Percentiles rank a stretch among this genome's conserved stretches.
phyloP scores from a whole-genome alignment of 352 stramenopile genomes.

The Pythium diclinum region DNA sequence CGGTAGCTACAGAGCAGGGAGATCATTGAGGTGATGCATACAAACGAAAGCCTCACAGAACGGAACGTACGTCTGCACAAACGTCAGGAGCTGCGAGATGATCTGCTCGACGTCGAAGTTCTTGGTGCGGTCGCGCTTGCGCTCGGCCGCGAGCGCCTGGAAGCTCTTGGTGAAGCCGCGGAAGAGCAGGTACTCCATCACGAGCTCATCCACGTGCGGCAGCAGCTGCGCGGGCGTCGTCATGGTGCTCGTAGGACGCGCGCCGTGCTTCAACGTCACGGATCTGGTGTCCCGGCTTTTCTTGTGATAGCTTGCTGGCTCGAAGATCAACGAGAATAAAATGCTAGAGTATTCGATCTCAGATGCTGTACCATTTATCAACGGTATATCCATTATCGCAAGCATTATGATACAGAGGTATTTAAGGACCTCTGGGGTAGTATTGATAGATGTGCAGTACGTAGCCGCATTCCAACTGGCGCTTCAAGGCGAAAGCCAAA shows the following conservation, averaged over 20 bases:
- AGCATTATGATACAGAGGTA: too few species aligned
- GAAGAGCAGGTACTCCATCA: slow-evolving; percentile 88
- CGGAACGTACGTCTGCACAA: slow-evolving; percentile 48
- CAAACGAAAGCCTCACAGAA: not conserved
- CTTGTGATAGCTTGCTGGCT: not conserved
- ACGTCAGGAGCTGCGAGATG: slow-evolving; percentile 56
- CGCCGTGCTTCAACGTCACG: slow-evolving; percentile 14
- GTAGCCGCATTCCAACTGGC: not conserved
- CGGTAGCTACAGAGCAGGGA: slow-evolving; percentile 44
- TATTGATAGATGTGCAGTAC: slow-evolving; percentile 2
- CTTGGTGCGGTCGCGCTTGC: slow-evolving; percentile 65
- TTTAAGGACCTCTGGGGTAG: not conserved
- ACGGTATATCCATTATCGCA: too few species aligned
- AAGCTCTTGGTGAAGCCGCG: slow-evolving; percentile 85
- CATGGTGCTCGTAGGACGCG: slow-evolving; percentile 3
- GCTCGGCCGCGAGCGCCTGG: slow-evolving; percentile 67
- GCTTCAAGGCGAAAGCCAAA: slow-evolving; percentile 4
- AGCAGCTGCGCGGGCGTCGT: slow-evolving; percentile 33
- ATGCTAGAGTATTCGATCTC: slow-evolving; percentile 17
- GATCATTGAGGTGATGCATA: not conserved
- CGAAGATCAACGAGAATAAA: slow-evolving; percentile 14
- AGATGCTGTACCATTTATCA: not conserved
- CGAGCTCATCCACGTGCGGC: slow-evolving; percentile 77
- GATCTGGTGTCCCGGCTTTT: not conserved
- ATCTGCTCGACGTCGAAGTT: slow-evolving; percentile 82